Base-by-base conservation (phyloP, 306 rosid genomes). In the Arachis stenosperma region DNA sequence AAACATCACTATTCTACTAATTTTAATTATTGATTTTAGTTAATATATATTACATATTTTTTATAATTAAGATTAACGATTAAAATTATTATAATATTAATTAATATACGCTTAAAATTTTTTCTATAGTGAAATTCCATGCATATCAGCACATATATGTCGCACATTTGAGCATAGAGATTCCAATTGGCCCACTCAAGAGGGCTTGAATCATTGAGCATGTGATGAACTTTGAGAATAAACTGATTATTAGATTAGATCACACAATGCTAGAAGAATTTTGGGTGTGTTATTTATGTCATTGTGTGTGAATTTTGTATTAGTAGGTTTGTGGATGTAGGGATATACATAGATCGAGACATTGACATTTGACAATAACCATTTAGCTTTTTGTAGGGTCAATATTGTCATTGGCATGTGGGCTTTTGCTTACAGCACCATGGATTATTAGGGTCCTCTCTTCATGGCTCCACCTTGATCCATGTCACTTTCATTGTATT, bases 151-250 rank as follows among this genome's bases (percentile, higher is more conserved):
- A 22, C 1, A 22, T 22, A 22, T 22, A 22, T 22, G 27, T 22
- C 27, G 27, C 27, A 22, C 27, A 22, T 22, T 22, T 22, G 27
- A 22, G 82, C 48, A 58, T 79, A 62, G 79, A 79, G 57, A 72
- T 69, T 70, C 71, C 69, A 64, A 15, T 4, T 51, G 82, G 12
- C 75, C 82, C 82, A 61, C 79, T 81, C 74, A 67, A 48, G 41
- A 73, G 71, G 65, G 0, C 33, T 67, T 76, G 48, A 67, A 80
- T 80, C 69, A 80, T 71, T 80, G 69, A 68, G 15, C 67, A 55
- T 57, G 59, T 50, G 5, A 17, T 54, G 30, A 54, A 47, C 69
- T 73, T 73, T 61, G 13, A 63, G 14, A 67, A 69, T 65, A 39
- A 64, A n/a, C 59, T 60, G 30, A 6, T 36, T 2, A 59, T 11